Evolutionary conservation across 495 filamentous ascomycete species (phyloP), one percentile per base, ranked within the genome.

Genomic region (Penicillium antarcticum): DNA sequence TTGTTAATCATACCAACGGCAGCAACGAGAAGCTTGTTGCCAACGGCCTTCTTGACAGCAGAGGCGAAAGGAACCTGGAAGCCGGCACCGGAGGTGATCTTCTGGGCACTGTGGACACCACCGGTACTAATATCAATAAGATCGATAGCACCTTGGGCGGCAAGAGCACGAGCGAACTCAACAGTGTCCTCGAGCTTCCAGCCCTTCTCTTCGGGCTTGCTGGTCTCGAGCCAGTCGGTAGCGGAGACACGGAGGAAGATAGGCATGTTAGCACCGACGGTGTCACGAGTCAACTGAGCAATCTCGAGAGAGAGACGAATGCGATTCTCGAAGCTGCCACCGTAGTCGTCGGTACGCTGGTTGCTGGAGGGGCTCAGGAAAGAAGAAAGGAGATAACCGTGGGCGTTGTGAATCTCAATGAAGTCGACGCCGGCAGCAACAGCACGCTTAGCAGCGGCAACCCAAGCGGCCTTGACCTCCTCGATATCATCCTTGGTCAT

Each of bases 41-140:
- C 83, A 16, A 88, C 71, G 7, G 79, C 82, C 59, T 83, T 74
- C 70, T 84, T 81, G n/a, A 89, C 73, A 11, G 70, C 77, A 12
- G 78, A 67, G 1, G 87, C 77, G 48, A 85, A 83, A n/a, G 75
- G 77, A 5, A 77, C 80, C 67, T 91, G 87, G 72, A 88, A 89
- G 0, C 71, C 84, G 11, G 80, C 80, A 0, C 74, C 73, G 1
- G 63, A 47, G 24, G 79, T 72, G 43, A 88, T 69, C 59, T 83
- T 80, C 68, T 89, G 85, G 13, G 61, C 61, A 0, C 75, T 55
- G 54, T 87, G 77, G 14, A 80, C 73, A 12, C 85, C 87, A 31
- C 83, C 87, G 7, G 71, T 74, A 32, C 77, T 82, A 17, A 88
- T 76, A 61, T 91, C 87, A 8, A 91, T 63, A 26, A 89, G 56